These are phyloP conservation scores for Trypanosomatidae sp. DNA, from an alignment of 208 protist species.

Conservation along the genomic window DNA sequence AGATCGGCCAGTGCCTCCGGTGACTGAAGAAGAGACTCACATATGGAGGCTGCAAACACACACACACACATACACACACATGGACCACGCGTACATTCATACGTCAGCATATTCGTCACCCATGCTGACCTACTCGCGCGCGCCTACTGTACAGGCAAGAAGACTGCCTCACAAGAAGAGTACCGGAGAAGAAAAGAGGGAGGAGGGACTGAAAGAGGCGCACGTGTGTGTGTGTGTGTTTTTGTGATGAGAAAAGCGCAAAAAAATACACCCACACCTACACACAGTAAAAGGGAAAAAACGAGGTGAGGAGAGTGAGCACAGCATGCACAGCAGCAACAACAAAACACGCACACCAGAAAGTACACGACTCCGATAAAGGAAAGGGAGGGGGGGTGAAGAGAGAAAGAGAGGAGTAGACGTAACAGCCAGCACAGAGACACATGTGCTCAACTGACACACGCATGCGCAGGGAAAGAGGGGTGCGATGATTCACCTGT, in stretches of 20 bases:
- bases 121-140: not conserved
- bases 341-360: not conserved
- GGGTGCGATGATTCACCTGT: not conserved
- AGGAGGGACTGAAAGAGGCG: not conserved
- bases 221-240: not conserved
- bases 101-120: not conserved
- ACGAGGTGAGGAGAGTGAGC: not conserved
- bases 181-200: not conserved
- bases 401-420: not conserved
- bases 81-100: not conserved
- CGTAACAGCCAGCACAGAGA: not conserved
- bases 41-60: not conserved
- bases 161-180: not conserved
- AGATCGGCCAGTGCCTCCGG: not conserved
- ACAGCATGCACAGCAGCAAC: not conserved
- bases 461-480: not conserved
- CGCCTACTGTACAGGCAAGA: not conserved
- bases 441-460: too few relatives aligned
- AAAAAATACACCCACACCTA: not conserved
- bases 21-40: not conserved
- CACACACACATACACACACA: not conserved
- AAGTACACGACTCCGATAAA: not conserved
- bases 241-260: not conserved
- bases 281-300: not conserved
- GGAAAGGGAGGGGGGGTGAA: not conserved